A percentile compares a stretch with the other conserved stretches of the same genome.
Conservation (phyloP, 805 yeast species). For the Yarrowia sp. region DNA sequence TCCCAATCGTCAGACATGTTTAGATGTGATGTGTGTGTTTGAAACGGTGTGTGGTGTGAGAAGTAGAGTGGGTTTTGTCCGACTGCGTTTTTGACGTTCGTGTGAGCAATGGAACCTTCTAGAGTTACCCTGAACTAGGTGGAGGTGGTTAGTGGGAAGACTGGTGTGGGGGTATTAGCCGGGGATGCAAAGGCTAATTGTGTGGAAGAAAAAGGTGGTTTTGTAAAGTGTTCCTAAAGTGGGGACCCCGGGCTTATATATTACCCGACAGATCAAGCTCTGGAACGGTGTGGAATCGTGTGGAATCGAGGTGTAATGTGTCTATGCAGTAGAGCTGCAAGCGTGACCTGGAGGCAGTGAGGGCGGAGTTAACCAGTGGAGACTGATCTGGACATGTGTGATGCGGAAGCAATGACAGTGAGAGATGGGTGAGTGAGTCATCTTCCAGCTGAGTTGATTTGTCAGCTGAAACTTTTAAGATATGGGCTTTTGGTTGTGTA, state of each 20-base stretch:
- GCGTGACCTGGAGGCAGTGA: conserved; percentile 18
- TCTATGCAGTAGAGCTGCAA: conserved; percentile 15
- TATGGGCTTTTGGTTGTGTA: no score
- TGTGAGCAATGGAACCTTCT: conserved; percentile 38
- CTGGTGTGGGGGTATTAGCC: background rate
- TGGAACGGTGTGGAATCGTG: conserved; percentile 24
- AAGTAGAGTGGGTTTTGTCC: conserved; percentile 17
- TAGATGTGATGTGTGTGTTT: conserved; percentile 26
- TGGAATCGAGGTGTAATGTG: conserved; percentile 12
- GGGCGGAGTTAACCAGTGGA: conserved; percentile 5
- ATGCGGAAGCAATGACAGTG: background rate
- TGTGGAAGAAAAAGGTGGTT: background rate
- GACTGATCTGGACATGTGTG: background rate
- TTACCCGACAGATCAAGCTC: background rate
- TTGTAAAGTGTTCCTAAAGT: no score
- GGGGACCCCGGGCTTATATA: conserved; percentile 3
- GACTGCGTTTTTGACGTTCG: conserved; percentile 25
- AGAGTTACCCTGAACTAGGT: conserved; percentile 30
- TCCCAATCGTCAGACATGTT: conserved; percentile 76
- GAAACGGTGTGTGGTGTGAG: conserved; percentile 17
- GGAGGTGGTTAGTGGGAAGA: background rate
- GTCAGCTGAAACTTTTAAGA: background rate
- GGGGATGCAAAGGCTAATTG: conserved; percentile 13
- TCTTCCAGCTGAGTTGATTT: no score
- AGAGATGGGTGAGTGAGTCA: background rate